phyloP scores from a whole-genome alignment of 208 protist species.

The Trypanosoma rangeli region DNA sequence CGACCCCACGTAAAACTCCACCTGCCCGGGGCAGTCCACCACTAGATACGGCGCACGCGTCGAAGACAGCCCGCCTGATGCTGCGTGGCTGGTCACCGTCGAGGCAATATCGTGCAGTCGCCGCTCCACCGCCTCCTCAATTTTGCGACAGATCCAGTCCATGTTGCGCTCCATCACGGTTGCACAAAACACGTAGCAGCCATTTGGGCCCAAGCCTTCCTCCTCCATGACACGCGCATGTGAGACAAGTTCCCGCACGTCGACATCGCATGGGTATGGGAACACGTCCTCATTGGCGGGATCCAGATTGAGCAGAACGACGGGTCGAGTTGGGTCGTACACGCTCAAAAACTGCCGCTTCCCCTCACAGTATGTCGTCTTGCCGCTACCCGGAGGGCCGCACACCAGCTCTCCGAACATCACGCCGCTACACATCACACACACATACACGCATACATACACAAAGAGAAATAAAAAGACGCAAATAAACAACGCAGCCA shows the following conservation, averaged over 20 bases:
- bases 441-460: too few relatives aligned
- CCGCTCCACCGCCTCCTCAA: slow-evolving; percentile 56
- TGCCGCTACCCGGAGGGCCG: slow-evolving; percentile 95
- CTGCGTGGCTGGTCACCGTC: neutral
- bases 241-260: slow-evolving; percentile 93
- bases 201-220: slow-evolving; percentile 97
- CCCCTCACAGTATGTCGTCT: slow-evolving; percentile 96
- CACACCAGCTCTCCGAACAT: slow-evolving; percentile 97
- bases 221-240: slow-evolving; percentile 92
- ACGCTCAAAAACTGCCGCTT: slow-evolving; percentile 94
- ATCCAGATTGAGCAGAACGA: slow-evolving; percentile 97
- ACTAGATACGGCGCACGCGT: slow-evolving; percentile 87
- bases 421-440: neutral
- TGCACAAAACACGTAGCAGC: slow-evolving; percentile 97
- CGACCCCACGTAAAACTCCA: slow-evolving; percentile 98
- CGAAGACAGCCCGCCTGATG: slow-evolving; percentile 11
- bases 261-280: slow-evolving; percentile 92
- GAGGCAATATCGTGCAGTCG: slow-evolving; percentile 53
- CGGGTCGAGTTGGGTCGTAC: slow-evolving; percentile 82
- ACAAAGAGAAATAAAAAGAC: neutral
- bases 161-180: slow-evolving; percentile 91
- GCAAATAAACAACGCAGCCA: too few relatives aligned
- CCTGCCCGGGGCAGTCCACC: slow-evolving; percentile 98
- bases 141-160: slow-evolving; percentile 73
- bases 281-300: slow-evolving; percentile 97